Base-by-base conservation (phyloP, 1,284 basidiomycete species). In the Naganishia albida region DNA sequence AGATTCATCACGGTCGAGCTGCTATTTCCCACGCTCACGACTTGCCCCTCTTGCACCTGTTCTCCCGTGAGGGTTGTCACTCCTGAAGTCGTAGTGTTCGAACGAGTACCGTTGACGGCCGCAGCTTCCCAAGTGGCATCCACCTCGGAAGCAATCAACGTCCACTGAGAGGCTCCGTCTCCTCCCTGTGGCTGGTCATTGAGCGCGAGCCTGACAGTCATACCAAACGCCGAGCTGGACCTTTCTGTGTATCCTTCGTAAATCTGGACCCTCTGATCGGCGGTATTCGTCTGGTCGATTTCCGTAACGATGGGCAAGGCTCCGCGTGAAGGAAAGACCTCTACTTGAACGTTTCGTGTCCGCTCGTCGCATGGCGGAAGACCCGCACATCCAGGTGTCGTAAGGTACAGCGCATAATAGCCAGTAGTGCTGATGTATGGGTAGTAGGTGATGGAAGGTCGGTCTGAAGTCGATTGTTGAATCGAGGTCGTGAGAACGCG, bases 391-490 rank as follows among this genome's bases (percentile, higher is more conserved):
- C 94, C 94, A 0, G 95, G 95, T 26, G 95, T 84, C 66, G 90
- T 83, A 63, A 98, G 76, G 77, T 87, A 89, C 70, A 97, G 83
- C 53, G 89, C 85, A 78, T 99, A 99, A 68, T 86, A 81, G 43
- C 93, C 96, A 1, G 90, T 85, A 20, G 90, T 88, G 0, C 90
- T 90, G 25, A 98, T 88, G 73, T 91, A 93, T 0, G 94, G 91
- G 77, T 86, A 84, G 87, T 92, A 97, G 0, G 90, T 93, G 73
- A 96, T 86, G 44, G 85, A 87, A 12, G 92, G 90, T 18, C 84
- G 84, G 48, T 84, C 76, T 0, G 84, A 74, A 3, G 85, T 67
- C 2, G 87, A 74, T 2, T 87, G 87, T 48, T 83, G 74, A 23
- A 93, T 85, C 0, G 81, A 81, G 15, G 92, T 84, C 30, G 87